Conservation (phyloP, 1,284 basidiomycete species). For the Amylostereum areolatum region DNA sequence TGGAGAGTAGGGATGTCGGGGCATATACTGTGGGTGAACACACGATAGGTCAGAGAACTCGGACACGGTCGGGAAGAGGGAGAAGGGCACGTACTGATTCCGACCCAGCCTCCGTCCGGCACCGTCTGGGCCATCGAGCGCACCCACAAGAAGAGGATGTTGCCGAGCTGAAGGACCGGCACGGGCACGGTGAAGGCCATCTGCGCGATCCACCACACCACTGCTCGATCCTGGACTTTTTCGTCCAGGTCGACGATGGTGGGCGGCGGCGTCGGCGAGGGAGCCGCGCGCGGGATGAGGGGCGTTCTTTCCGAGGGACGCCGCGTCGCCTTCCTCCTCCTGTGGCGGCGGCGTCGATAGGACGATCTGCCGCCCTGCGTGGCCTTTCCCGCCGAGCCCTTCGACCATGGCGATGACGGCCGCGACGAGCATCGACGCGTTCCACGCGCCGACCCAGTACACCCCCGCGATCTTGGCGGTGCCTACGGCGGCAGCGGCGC, state of each 20-base stretch:
- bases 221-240: slow-evolving; percentile 24
- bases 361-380: slow-evolving; percentile 8
- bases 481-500: slow-evolving; percentile 21
- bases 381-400: slow-evolving; percentile 20
- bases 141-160: slow-evolving; percentile 46
- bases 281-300: neutral
- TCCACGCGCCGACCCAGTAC: slow-evolving; percentile 43
- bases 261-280: neutral
- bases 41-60: neutral
- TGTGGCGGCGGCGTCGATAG: slow-evolving; percentile 1
- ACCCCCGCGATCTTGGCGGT: slow-evolving; percentile 21
- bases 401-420: slow-evolving; percentile 40
- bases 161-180: slow-evolving; percentile 51
- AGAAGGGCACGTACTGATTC: slow-evolving; percentile 6
- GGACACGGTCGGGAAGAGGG: neutral
- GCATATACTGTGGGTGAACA: slow-evolving; percentile 42
- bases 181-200: slow-evolving; percentile 50
- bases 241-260: slow-evolving; percentile 2
- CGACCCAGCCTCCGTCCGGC: slow-evolving; percentile 50
- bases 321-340: neutral
- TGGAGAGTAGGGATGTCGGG: slow-evolving; percentile 35
- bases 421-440: slow-evolving; percentile 42
- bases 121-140: slow-evolving; percentile 53
- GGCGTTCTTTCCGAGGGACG: neutral
- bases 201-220: slow-evolving; percentile 62